These are phyloP conservation scores for Fusarium marasasianum DNA, from an alignment of 2,329 filamentous ascomycete species.

Conservation along the genomic window DNA sequence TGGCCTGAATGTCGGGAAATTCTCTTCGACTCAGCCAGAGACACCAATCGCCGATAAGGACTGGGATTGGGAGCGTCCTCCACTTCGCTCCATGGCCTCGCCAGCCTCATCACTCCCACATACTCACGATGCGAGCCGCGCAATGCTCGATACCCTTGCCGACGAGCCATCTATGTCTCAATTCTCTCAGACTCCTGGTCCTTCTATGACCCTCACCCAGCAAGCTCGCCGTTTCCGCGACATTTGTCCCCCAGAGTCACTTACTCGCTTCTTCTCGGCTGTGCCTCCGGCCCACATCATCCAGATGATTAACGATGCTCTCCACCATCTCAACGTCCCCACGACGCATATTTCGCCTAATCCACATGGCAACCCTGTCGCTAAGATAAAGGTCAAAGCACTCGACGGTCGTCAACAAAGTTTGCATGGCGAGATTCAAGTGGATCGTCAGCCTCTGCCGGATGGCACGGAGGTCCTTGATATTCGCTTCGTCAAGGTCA, in stretches of 20 bases:
- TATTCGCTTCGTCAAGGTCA: slow-evolving; percentile 91
- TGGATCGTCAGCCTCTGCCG: slow-evolving; percentile 71
- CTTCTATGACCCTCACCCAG: slow-evolving; percentile 88
- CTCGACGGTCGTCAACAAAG: slow-evolving; percentile 76
- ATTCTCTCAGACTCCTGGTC: slow-evolving; percentile 80
- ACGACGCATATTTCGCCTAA: slow-evolving; percentile 62
- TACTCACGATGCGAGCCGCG: slow-evolving; percentile 48
- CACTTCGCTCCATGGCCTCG: slow-evolving; percentile 61
- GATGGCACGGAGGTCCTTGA: slow-evolving; percentile 74
- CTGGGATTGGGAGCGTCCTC: slow-evolving; percentile 89
- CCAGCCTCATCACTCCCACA: slow-evolving; percentile 49
- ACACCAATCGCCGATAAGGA: slow-evolving; percentile 76
- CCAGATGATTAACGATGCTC: slow-evolving; percentile 79
- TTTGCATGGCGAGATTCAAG: slow-evolving; percentile 77
- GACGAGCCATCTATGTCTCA: slow-evolving; percentile 90
- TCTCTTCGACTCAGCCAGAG: slow-evolving; percentile 89
- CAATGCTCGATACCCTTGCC: slow-evolving; percentile 71
- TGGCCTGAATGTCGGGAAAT: slow-evolving; percentile 54
- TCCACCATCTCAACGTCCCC: slow-evolving; percentile 87
- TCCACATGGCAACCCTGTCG: slow-evolving; percentile 64
- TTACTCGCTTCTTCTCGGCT: slow-evolving; percentile 92
- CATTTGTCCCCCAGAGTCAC: slow-evolving; percentile 85
- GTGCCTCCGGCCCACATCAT: slow-evolving; percentile 79
- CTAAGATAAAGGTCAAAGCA: slow-evolving; percentile 77
- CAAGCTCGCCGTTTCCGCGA: slow-evolving; percentile 88